Evolutionary conservation across 169 alveolate genomes (phyloP).

Genomic region (Eimeria maxima): DNA sequence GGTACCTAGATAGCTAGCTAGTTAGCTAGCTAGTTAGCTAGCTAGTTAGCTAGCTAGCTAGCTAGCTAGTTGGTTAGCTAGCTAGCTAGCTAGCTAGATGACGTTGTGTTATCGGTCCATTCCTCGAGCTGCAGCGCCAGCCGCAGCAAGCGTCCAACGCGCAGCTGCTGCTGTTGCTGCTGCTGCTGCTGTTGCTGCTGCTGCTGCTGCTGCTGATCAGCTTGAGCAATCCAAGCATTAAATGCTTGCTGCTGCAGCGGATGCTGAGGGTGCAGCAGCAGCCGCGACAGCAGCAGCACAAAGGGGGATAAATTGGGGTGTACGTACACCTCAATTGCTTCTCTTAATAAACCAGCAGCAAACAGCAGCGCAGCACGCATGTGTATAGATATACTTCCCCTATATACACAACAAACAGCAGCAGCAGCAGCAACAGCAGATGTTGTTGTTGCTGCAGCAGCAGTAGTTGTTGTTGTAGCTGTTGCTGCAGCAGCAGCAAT

Average conservation of each 20-base stretch:
- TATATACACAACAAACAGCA: not conserved
- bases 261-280: not conserved
- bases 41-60: not conserved
- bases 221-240: slow-evolving; percentile 11
- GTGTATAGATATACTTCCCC: not conserved
- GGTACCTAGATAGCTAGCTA: no score
- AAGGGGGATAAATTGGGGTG: slow-evolving; percentile 4
- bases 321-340: slow-evolving; percentile 34
- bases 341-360: not conserved
- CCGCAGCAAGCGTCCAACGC: slow-evolving; percentile 49
- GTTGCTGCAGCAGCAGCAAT: not conserved
- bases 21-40: not conserved
- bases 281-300: not conserved
- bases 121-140: slow-evolving; percentile 50
- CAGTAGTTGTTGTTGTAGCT: no score
- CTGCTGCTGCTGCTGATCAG: slow-evolving; percentile 9
- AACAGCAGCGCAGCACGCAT: slow-evolving; percentile 47
- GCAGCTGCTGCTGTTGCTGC: slow-evolving; percentile 25
- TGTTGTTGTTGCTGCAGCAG: not conserved
- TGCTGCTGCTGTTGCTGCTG: slow-evolving; percentile 30
- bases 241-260: slow-evolving; percentile 37
- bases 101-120: not conserved
- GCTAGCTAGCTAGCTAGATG: slow-evolving; percentile 17
- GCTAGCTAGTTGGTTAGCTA: not conserved
- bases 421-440: not conserved